Conservation (phyloP, 2,329 filamentous ascomycete genomes). For the Diplocarpon mali region DNA sequence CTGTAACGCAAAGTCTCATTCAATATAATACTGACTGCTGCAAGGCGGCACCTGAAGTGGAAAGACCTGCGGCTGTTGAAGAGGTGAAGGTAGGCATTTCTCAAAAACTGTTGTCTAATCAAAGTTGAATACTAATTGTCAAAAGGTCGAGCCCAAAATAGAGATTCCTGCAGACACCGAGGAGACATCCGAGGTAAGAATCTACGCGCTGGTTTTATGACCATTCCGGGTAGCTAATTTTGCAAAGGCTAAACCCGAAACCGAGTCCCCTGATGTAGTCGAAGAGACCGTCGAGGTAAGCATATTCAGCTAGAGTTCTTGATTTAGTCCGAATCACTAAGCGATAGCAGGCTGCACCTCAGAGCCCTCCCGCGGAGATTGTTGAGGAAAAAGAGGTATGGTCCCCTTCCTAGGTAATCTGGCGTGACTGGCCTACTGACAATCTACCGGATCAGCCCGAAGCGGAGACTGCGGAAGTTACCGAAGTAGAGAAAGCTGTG, state of each 20-base stretch:
- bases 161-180: background rate
- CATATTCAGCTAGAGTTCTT: too few species aligned
- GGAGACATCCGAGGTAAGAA: background rate
- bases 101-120: background rate
- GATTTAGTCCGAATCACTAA: too few species aligned
- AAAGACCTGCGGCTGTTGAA: conserved; percentile 1
- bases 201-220: too few species aligned
- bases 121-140: background rate
- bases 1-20: too few species aligned
- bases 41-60: background rate
- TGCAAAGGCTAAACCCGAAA: background rate
- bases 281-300: too few species aligned
- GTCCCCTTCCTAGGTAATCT: background rate
- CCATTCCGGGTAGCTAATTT: too few species aligned
- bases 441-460: background rate
- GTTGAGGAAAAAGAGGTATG: background rate
- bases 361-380: too few species aligned
- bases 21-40: too few species aligned
- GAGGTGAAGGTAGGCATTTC: background rate
- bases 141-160: background rate
- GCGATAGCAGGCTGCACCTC: too few species aligned
- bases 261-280: background rate
- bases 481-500: too few species aligned
- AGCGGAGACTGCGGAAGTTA: background rate
- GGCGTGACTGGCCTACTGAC: too few species aligned